phyloP scores from a whole-genome alignment of 2,329 filamentous ascomycete species.

The Fusarium anguioides region DNA sequence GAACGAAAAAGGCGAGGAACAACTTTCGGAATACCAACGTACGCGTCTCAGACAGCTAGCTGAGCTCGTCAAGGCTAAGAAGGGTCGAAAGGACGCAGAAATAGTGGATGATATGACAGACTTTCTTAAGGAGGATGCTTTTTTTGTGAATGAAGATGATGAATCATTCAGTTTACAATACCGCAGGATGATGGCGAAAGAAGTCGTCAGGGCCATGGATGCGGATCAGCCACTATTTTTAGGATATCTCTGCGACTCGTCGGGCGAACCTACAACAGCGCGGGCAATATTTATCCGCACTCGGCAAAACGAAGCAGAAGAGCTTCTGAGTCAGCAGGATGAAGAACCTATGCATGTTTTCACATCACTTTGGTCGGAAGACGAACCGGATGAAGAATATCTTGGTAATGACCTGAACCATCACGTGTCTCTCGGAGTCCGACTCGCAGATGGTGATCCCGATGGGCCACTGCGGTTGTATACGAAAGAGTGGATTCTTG shows the following conservation, averaged over 20 bases:
- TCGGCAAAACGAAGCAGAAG: not conserved
- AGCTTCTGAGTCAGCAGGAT: not conserved
- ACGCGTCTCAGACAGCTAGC: slow-evolving; percentile 27
- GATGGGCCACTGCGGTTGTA: slow-evolving; percentile 22
- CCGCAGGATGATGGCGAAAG: slow-evolving; percentile 31
- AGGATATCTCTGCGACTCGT: slow-evolving; percentile 23
- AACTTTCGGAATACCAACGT: slow-evolving; percentile 26
- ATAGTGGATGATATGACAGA: slow-evolving; percentile 6
- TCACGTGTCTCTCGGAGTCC: slow-evolving; percentile 40
- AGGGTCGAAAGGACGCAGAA: not conserved
- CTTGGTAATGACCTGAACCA: slow-evolving; percentile 36
- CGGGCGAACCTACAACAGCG: not conserved
- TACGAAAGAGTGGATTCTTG: slow-evolving; percentile 36
- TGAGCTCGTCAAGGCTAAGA: slow-evolving; percentile 12
- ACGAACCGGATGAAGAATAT: slow-evolving; percentile 18
- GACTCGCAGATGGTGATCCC: not conserved
- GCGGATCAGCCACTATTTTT: slow-evolving; percentile 20
- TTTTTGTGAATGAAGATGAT: not conserved
- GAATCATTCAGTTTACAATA: slow-evolving; percentile 27
- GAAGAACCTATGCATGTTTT: slow-evolving; percentile 8
- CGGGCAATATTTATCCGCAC: slow-evolving; percentile 28
- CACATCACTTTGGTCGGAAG: slow-evolving; percentile 33
- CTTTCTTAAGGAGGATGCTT: slow-evolving; percentile 24
- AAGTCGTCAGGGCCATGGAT: slow-evolving; percentile 36
- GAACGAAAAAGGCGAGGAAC: slow-evolving; percentile 11